Evolutionary conservation across 331 rosid genomes (phyloP).

Genomic region (Rosa hybrid): DNA sequence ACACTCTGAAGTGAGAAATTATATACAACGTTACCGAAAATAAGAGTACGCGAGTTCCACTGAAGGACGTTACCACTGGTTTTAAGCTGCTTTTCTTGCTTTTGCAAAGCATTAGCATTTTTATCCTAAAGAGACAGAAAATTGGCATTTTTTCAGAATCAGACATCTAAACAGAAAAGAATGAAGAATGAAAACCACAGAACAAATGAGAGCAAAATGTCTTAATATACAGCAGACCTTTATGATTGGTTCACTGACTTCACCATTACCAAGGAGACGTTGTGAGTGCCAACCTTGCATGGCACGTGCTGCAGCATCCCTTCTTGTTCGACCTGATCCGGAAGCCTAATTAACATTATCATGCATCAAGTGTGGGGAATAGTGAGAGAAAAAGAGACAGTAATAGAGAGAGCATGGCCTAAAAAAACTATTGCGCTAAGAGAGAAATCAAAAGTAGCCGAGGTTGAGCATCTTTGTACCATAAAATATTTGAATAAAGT

Average conservation of each 20-base stretch:
- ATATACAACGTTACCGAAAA: conserved; percentile 5
- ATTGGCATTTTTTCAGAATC: conserved; percentile 24
- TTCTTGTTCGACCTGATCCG: conserved; percentile 89
- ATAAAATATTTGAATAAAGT: neutral
- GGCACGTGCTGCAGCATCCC: conserved; percentile 99
- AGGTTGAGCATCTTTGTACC: neutral
- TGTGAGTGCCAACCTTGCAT: conserved; percentile 99
- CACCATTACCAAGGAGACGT: conserved; percentile 91
- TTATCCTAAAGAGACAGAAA: conserved; percentile 59
- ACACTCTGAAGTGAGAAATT: conserved; percentile 16
- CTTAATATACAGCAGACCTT: conserved; percentile 59
- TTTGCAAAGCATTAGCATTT: conserved; percentile 67
- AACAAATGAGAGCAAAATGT: conserved; percentile 23
- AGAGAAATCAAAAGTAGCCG: neutral
- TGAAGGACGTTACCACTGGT: conserved; percentile 62
- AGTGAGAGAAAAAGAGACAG: neutral
- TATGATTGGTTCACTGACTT: conserved; percentile 93
- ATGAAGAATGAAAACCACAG: neutral
- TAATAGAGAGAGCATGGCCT: neutral
- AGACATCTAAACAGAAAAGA: neutral
- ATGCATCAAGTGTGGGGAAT: conserved; percentile 4
- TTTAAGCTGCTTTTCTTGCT: conserved; percentile 95
- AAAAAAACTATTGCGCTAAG: neutral
- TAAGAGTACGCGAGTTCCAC: conserved; percentile 16
- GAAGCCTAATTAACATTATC: conserved; percentile 57